These are phyloP conservation scores for Teunomyces lycoperdinae DNA, from an alignment of 805 yeast genomes.

Conservation along the genomic window DNA sequence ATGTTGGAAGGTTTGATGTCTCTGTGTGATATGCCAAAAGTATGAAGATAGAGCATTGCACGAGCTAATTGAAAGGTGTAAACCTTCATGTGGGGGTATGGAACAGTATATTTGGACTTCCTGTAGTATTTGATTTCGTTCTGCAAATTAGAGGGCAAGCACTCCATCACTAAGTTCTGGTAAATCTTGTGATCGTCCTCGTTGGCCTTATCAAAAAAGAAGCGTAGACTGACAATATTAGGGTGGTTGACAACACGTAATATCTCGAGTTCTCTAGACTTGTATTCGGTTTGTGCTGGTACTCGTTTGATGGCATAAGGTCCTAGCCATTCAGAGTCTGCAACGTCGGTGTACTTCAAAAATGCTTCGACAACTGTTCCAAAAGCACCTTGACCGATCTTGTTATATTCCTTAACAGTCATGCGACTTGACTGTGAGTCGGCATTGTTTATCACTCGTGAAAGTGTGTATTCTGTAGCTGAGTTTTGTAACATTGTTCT, in stretches of 20 bases:
- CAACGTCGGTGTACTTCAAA: conserved; percentile 29
- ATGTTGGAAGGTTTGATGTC: conserved; percentile 84
- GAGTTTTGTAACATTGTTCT: conserved; percentile 3
- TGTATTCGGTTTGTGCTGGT: conserved; percentile 85
- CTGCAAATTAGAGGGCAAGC: conserved; percentile 78
- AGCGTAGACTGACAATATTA: conserved; percentile 67
- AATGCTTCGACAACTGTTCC: conserved; percentile 82
- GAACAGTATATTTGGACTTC: conserved; percentile 57
- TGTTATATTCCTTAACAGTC: conserved; percentile 68
- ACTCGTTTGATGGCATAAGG: conserved; percentile 84
- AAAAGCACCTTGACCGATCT: conserved; percentile 84
- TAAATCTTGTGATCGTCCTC: conserved; percentile 57
- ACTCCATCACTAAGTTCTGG: conserved; percentile 84
- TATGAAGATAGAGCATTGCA: conserved; percentile 79
- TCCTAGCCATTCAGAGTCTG: conserved; percentile 53
- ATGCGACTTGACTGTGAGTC: conserved; percentile 54
- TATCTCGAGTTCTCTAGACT: conserved; percentile 76
- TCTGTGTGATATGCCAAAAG: conserved; percentile 77
- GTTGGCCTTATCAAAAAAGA: conserved; percentile 63
- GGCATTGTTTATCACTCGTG: conserved; percentile 56
- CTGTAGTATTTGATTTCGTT: conserved; percentile 70
- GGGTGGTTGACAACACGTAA: conserved; percentile 76
- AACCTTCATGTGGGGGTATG: conserved; percentile 70
- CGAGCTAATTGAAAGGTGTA: conserved; percentile 78
- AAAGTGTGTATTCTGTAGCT: conserved; percentile 32